These are phyloP conservation scores for Clitoria ternatea DNA, from an alignment of 306 rosid genomes.

Conservation along the genomic window DNA sequence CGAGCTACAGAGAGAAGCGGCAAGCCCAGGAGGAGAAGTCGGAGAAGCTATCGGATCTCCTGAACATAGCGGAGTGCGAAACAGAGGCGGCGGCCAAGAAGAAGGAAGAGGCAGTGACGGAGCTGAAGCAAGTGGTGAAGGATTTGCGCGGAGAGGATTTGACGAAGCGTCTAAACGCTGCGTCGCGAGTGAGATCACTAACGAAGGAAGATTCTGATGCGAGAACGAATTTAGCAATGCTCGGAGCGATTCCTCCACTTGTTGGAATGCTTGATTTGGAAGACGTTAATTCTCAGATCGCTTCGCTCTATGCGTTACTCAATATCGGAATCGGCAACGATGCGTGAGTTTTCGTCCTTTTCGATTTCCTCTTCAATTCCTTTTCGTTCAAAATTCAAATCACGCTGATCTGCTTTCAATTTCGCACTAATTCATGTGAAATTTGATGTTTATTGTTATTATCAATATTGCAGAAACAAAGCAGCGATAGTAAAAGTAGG, in stretches of 20 bases:
- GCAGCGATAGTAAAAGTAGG: conserved; percentile 91
- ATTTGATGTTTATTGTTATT: background rate
- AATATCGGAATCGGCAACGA: conserved; percentile 95
- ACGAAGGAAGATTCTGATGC: conserved; percentile 73
- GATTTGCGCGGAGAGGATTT: conserved; percentile 56
- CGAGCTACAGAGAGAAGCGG: conserved; percentile 17
- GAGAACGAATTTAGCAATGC: conserved; percentile 74
- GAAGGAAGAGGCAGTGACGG: conserved; percentile 60
- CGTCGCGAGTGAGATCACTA: conserved; percentile 52
- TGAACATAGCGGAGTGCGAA: conserved; percentile 52
- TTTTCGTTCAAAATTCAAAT: background rate
- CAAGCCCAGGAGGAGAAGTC: conserved; percentile 30
- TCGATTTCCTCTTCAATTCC: background rate
- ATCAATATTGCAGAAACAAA: conserved; percentile 52
- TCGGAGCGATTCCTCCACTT: conserved; percentile 90
- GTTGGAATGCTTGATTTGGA: conserved; percentile 81
- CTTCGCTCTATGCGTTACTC: conserved; percentile 89
- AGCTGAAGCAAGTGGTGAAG: conserved; percentile 59
- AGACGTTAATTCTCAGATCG: conserved; percentile 63
- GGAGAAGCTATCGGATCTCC: conserved; percentile 81
- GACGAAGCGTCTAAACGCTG: conserved; percentile 49
- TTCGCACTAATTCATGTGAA: background rate
- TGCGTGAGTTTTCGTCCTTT: conserved; percentile 60
- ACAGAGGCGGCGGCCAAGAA: conserved; percentile 45
- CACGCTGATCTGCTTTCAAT: background rate